Base-by-base conservation (phyloP, 306 rosid species). In the Quercus parvula region DNA sequence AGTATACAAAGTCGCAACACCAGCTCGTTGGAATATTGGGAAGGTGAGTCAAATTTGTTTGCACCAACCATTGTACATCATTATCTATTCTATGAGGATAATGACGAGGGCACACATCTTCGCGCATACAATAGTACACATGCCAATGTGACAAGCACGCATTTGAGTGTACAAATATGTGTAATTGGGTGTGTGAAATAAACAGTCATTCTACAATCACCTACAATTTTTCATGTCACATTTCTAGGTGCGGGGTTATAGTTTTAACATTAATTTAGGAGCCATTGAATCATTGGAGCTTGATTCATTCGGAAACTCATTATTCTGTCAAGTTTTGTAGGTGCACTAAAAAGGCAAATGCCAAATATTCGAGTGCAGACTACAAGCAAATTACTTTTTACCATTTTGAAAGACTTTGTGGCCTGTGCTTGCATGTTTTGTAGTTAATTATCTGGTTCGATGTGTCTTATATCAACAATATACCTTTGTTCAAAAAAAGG, bases 251-350 rank as follows among this genome's bases (percentile, higher is more conserved):
- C 95, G 15, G 3, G 99, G 96, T 33, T 92, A 90, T 81, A 92
- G 88, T 78, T 95, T 95, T 82, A 92, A 90, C 86, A 86, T 95
- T 59, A 90, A 90, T 75, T 91, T 92, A 19, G 94, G 99, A 71
- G 96, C 80, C 63, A 86, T 90, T 71, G 96, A 95, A 81, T 91
- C 91, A 71, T 90, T 95, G n/a, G 97, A 95, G 87, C 91, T 95
- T 44, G 99, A 92, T 87, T 92, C 99, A 71, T 92, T 92, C 81
- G 98, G 97, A 35, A 85, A 90, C 77, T 91, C 63, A 84, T 91
- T 72, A 89, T 92, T 74, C 99, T 98, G n/a, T 92, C 97, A 52
- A 95, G 92, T 81, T 85, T 92, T 92, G 97, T 95, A 85, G 77
- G 94, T 83, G 46, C 35, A 75, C 57, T 59, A 33, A 7, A 70